Conservation (phyloP, 768 basidiomycete species). For the Kwoniella mangroviensis region DNA sequence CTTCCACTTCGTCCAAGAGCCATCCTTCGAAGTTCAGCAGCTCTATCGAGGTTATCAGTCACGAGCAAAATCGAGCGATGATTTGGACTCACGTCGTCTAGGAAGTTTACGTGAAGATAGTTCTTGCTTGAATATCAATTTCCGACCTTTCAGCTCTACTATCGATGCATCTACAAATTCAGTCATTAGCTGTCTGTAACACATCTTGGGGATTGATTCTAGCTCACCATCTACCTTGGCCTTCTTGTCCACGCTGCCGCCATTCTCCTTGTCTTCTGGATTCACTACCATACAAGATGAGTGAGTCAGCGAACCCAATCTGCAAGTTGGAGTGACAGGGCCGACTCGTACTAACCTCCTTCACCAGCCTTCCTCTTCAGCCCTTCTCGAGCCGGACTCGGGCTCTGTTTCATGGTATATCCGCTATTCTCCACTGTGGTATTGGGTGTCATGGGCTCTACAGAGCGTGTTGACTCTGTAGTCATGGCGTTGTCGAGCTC, state of each 20-base stretch:
- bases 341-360: constrained; percentile 10
- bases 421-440: constrained; percentile 21
- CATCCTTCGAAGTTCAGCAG: constrained; percentile 33
- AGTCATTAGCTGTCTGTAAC: neutral
- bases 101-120: constrained; percentile 20
- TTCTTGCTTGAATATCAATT: constrained; percentile 39
- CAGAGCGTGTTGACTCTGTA: constrained; percentile 2
- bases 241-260: constrained; percentile 26
- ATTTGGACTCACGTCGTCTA: constrained; percentile 30
- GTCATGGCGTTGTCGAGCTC: neutral
- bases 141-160: constrained; percentile 41
- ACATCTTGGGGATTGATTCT: no score
- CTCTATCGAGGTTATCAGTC: constrained; percentile 12
- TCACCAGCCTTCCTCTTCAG: constrained; percentile 29
- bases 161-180: constrained; percentile 9
- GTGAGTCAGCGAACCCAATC: neutral
- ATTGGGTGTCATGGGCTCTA: constrained; percentile 33
- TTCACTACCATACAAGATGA: neutral
- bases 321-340: neutral
- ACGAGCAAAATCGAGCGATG: neutral
- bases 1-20: constrained; percentile 42
- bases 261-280: constrained; percentile 32
- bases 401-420: neutral
- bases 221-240: constrained; percentile 27
- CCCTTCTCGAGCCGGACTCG: constrained; percentile 12